Percentiles rank a stretch among this genome's conserved stretches.
These are phyloP conservation scores for Leptodontidium sp. DNA, from an alignment of 2,329 filamentous ascomycete genomes.

Conservation along the genomic window DNA sequence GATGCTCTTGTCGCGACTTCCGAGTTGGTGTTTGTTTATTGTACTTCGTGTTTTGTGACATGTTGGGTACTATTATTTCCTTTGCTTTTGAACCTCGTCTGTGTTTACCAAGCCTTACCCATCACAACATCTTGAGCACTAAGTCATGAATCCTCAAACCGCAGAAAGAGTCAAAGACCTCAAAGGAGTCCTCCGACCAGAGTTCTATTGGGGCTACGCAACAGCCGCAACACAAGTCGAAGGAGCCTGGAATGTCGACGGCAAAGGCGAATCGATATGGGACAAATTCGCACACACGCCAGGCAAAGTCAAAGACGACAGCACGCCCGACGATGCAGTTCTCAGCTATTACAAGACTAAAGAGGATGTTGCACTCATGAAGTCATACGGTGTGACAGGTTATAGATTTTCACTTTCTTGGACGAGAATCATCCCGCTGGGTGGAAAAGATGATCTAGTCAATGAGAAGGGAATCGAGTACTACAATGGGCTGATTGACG, in stretches of 20 bases:
- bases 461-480: constrained; percentile 80
- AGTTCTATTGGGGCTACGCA: constrained; percentile 81
- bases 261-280: constrained; percentile 84
- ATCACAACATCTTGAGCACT: not conserved
- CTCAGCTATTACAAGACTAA: constrained; percentile 83
- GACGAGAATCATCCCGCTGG: constrained; percentile 83
- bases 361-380: constrained; percentile 79
- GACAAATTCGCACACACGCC: constrained; percentile 81
- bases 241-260: constrained; percentile 75
- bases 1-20: not conserved
- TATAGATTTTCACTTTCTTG: constrained; percentile 88
- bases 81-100: too few relatives aligned
- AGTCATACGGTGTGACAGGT: constrained; percentile 72
- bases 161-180: constrained; percentile 50
- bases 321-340: constrained; percentile 78
- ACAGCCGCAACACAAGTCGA: constrained; percentile 88
- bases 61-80: too few relatives aligned
- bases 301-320: constrained; percentile 82
- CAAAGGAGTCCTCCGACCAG: constrained; percentile 61
- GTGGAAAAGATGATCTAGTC: constrained; percentile 80
- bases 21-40: not conserved
- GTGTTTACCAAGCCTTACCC: not conserved
- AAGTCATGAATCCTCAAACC: constrained; percentile 20
- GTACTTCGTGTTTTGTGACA: too few relatives aligned
- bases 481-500: constrained; percentile 80